phyloP scores from a whole-genome alignment of 202 grass and related monocot genomes.

The Zoysia matrella region DNA sequence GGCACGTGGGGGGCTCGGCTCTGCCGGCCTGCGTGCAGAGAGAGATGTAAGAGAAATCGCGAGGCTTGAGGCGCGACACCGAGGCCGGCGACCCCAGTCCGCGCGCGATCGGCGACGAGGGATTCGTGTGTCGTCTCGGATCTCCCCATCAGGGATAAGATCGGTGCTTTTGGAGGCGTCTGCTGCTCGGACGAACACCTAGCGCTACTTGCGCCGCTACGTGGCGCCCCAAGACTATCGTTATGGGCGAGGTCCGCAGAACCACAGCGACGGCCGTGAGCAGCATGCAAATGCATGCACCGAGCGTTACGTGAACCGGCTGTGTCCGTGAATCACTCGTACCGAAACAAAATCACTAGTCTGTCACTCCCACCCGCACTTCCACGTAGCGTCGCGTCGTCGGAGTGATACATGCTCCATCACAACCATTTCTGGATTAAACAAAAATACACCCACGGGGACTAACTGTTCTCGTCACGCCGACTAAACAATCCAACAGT shows the following conservation, averaged over 20 bases:
- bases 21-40: neutral
- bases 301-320: neutral
- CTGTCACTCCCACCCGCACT: too few species aligned
- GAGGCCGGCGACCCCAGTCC: constrained; percentile 1
- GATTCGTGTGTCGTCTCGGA: neutral
- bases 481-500: neutral
- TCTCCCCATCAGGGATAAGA: neutral
- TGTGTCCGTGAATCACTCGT: too few species aligned
- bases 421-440: constrained; percentile 30
- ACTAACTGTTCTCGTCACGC: neutral
- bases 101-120: neutral
- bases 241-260: too few species aligned
- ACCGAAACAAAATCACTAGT: too few species aligned
- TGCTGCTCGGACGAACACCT: too few species aligned
- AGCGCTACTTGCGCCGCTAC: too few species aligned
- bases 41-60: neutral
- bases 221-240: too few species aligned
- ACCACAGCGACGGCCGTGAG: too few species aligned
- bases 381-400: too few species aligned
- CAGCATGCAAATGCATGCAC: neutral
- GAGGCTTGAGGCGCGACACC: neutral
- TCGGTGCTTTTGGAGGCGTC: neutral
- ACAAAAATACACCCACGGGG: neutral
- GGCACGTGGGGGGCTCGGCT: constrained; percentile 29
- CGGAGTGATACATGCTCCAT: too few species aligned